Conservation (phyloP, 139 green algal species). For the Astrephomene gubernaculifera region DNA sequence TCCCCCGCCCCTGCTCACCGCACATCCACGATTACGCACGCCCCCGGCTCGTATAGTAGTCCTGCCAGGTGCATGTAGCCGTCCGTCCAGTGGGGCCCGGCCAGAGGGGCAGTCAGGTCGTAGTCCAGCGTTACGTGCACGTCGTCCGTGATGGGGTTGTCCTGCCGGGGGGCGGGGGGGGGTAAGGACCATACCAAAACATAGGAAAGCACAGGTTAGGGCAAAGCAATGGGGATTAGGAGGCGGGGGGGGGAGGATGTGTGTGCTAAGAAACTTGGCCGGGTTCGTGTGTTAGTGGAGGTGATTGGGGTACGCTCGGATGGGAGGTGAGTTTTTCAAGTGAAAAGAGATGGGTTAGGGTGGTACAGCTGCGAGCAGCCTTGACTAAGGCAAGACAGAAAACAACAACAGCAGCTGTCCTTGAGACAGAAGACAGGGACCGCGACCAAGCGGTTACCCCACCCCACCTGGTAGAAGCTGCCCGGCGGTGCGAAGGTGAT, state of each 20-base stretch:
- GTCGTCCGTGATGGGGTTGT: conserved; percentile 53
- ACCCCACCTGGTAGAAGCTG: conserved; percentile 65
- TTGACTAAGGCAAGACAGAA: too few species aligned
- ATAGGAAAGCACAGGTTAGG: too few species aligned
- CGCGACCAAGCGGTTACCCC: too few species aligned
- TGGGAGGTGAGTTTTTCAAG: too few species aligned
- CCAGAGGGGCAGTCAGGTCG: conserved; percentile 67
- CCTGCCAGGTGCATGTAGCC: conserved; percentile 68
- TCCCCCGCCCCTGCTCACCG: conserved; percentile 31
- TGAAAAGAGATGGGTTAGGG: too few species aligned
- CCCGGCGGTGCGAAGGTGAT: conserved; percentile 69
- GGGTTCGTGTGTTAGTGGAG: too few species aligned
- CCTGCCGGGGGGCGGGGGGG: conserved; percentile 24
- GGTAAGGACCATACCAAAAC: too few species aligned
- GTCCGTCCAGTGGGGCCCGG: conserved; percentile 67
- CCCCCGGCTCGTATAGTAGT: conserved; percentile 63
- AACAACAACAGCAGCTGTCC: too few species aligned
- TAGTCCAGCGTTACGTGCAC: conserved; percentile 73
- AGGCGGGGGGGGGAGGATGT: neutral
- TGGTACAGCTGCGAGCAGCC: too few species aligned
- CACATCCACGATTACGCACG: conserved; percentile 72
- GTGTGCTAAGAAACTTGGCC: too few species aligned
- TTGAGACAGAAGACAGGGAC: too few species aligned
- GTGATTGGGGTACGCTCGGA: too few species aligned
- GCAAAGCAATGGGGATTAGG: neutral